Base-by-base conservation (phyloP, 2,329 filamentous ascomycete genomes). In the Arachnopeziza araneosa region DNA sequence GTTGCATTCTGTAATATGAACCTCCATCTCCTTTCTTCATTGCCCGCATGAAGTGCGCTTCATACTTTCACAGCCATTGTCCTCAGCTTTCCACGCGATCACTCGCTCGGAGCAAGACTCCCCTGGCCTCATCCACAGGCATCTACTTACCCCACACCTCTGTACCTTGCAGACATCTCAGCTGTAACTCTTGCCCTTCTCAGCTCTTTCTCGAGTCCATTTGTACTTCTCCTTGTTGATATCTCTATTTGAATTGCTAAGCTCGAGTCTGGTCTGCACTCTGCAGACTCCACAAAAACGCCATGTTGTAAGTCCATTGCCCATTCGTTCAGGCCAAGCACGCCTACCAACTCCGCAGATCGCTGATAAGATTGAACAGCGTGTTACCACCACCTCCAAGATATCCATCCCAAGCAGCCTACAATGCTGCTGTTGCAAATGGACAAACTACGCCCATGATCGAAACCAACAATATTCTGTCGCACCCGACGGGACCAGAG, bases 401-500 rank as follows among this genome's bases (percentile, higher is more conserved):
- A 74, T 97, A 96, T 79, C 88, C 90, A 59, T 84, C 85, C 66
- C 83, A 85, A 70, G 81, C 84, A 70, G 85, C 87, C 65, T 89
- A 89, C 74, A 89, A 90, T 78, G 87, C 88, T 68, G 84, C 84
- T 65, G 82, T 87, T 58, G 85, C 85, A 66, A 83, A 86, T 70
- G 86, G 86, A 63, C 82, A 87, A 73, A 80, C 85, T 56, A 80
- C 85, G 48, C 88, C 89, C 48, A 84, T 96, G 74, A 55, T 96
- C 71, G 95, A 99, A 81, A 97, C 93, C 57, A 96, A 95, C 76
- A 99, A 98, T 73, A 88, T 86, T 49, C 79, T 99, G 63, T 85
- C 84, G 60, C 89, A 90, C 69, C 93, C 91, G 24, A 85, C 86
- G 44, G 90, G 90, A 5, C 84, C 90, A 24, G 93, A 96, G 69